Evolutionary conservation across 1,139 yeast genomes (phyloP), one percentile per base, ranked within the genome.

Genomic region (Nematodospora anomalae): DNA sequence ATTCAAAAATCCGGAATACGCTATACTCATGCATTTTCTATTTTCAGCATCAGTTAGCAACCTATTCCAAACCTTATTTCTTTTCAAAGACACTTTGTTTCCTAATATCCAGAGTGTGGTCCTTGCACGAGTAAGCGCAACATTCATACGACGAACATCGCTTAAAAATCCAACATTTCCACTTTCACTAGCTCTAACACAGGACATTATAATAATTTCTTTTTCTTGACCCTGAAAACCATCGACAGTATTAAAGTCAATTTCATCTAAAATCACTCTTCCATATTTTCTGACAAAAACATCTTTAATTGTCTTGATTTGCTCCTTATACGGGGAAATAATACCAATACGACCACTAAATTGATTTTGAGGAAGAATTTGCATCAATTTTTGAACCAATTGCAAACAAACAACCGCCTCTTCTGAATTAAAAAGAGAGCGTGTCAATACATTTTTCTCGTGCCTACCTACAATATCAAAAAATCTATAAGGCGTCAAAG

Each of bases 211-310:
- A 45, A 92, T 87, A 36, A 94, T 80, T 48, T 92, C 97, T 58
- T 90, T 92, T 56, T 92, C 98, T 59, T 92, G 97, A 49, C 98
- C 98, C 67, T 92, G 98, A 57, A 89, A 92, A 1, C 98, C 98
- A 69, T 92, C 98, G 40, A 92, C 92, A 0, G 99, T 89, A 52
- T 90, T 89, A 64, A 94, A 89, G 55, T 87, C 96, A 35, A 94
- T 79, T 42, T 78, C 83, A 23, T 76, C 71, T 16, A 76, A 60
- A 30, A 90, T 83, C 2, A 66, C 52, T 3, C 65, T 66, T 8
- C 97, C 97, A 52, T 76, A 84, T 41, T 66, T 67, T 15, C 67
- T 63, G 8, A 67, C 57, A 50, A 92, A 92, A 1, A 71, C 62
- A 18, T 71, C 68, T 46, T 76, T 77, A 40, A 92, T 58, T 3